These are phyloP conservation scores for Vitis rupestris DNA, from an alignment of 164 flowering plant species.

Conservation along the genomic window DNA sequence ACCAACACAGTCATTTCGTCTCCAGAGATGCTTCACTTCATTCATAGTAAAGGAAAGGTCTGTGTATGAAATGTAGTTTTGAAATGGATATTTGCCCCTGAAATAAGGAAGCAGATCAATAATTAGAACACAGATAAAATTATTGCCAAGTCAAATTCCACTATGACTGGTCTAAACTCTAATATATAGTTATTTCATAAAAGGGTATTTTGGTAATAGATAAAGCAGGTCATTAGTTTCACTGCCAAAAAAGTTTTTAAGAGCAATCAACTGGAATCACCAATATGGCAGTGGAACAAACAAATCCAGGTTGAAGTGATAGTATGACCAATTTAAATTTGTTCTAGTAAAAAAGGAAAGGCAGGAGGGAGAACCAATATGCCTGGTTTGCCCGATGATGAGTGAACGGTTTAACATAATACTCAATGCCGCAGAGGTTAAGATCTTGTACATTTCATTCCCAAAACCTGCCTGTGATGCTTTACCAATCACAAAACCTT, in stretches of 20 bases:
- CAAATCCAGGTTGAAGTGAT: no score
- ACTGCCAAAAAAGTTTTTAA: no score
- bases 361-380: conserved; percentile 88
- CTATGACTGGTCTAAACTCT: background rate
- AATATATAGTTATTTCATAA: no score
- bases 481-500: conserved; percentile 93
- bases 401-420: conserved; percentile 87
- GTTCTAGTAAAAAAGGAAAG: conserved; percentile 39
- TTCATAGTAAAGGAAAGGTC: conserved; percentile 67
- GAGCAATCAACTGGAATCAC: no score
- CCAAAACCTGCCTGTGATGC: conserved; percentile 98
- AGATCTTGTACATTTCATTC: conserved; percentile 96
- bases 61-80: conserved; percentile 76
- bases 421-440: conserved; percentile 84
- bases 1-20: conserved; percentile 57
- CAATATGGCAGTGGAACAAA: no score
- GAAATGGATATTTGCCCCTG: conserved; percentile 94
- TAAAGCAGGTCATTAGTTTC: no score
- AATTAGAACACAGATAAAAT: background rate
- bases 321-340: background rate
- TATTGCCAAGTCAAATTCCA: background rate
- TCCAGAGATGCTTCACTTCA: conserved; percentile 97
- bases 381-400: conserved; percentile 99
- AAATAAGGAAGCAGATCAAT: conserved; percentile 8
- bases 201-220: no score